phyloP scores from a whole-genome alignment of 306 rosid genomes.

The Dryas drummondii region DNA sequence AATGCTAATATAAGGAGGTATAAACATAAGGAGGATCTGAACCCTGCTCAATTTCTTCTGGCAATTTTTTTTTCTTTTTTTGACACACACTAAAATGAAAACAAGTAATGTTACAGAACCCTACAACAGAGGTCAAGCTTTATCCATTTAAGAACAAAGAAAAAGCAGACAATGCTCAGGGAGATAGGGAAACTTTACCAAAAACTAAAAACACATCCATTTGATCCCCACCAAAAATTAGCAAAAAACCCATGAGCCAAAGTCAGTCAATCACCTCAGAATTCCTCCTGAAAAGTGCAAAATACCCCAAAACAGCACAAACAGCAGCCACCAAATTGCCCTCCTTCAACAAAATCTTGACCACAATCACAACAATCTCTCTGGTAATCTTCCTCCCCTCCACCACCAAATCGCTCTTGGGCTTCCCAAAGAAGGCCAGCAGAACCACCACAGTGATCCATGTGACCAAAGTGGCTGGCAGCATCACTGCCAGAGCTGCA shows the following conservation, averaged over 20 bases:
- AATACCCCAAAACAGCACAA: constrained; percentile 86
- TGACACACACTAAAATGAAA: no score
- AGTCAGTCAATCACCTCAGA: constrained; percentile 29
- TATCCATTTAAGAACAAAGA: not conserved
- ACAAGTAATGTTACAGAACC: no score
- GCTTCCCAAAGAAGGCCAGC: constrained; percentile 86
- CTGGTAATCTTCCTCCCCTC: constrained; percentile 84
- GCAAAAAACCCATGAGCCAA: not conserved
- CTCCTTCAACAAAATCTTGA: constrained; percentile 77
- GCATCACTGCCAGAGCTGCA: constrained; percentile 72
- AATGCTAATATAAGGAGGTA: not conserved
- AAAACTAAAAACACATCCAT: constrained; percentile 11
- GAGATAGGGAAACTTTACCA: constrained; percentile 5
- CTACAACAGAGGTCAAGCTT: no score
- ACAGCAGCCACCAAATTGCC: constrained; percentile 86
- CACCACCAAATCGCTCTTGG: constrained; percentile 61
- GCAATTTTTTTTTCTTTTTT: no score
- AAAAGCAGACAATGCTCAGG: not conserved
- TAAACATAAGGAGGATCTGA: not conserved
- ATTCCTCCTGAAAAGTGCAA: constrained; percentile 61
- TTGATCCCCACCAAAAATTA: not conserved
- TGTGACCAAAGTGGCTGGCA: constrained; percentile 78
- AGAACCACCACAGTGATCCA: constrained; percentile 87
- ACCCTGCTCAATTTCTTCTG: no score
- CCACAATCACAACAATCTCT: constrained; percentile 60